Base-by-base conservation (phyloP, 768 basidiomycete species). In the Podaxis carcinomalis region DNA sequence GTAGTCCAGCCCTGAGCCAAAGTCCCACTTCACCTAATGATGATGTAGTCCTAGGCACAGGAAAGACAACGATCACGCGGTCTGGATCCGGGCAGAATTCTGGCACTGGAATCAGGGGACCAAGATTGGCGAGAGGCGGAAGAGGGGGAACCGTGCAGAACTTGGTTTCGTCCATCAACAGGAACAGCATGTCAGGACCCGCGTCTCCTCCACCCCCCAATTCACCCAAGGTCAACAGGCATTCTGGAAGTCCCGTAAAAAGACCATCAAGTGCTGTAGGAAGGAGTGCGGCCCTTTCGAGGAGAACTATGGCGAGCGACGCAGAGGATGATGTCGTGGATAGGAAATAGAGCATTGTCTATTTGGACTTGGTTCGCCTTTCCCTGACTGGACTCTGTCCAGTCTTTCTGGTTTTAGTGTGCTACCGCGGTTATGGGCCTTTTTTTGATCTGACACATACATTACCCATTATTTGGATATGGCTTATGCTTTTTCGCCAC, bases 281-380 rank as follows among this genome's bases (percentile, higher is more conserved):
- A n/a, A 74, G 82, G 63, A 73, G 77, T 9, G 64, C 71, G 32
- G 76, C 80, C 39, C 78, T 87, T 57, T 86, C 89, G 56, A 82
- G 89, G 68, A 81, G 89, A 71, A 91, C 90, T 52, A 88, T 89
- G 87, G 89, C 87, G 44, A 90, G 88, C 68, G 90, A 92, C 68
- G 90, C 90, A 37, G 91, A 93, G 69, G 91, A 92, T 63, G 83
- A 88, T 65, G 75, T 89, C 60, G 77, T 88, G 25, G 81, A 73
- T 68, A 73, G 63, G 61, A 74, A 73, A 61, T 73, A 63, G 67
- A 62, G 32, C 27, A 35, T 39, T 28, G 32, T 32, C 32, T 32
- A 1, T 7, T 40, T 46, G 10, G 52, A 44, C 21, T 49, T 25
- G 51, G 21, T 51, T 19, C 47, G 11, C 2, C 9, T 40, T 39